phyloP scores from a whole-genome alignment of 495 filamentous ascomycete species.

The Penicillium psychrofluorescens region DNA sequence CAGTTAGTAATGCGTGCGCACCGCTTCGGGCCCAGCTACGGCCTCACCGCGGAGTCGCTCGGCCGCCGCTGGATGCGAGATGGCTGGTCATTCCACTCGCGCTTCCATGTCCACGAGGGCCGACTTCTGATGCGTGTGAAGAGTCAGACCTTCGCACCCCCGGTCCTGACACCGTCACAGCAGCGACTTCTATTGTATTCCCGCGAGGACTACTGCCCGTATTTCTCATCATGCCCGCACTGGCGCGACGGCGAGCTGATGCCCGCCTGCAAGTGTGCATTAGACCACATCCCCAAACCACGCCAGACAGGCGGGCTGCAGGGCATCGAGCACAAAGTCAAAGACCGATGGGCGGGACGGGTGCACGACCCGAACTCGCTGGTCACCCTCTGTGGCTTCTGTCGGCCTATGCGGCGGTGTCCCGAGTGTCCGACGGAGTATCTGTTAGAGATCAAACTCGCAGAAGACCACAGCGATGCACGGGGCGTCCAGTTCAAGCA shows the following conservation, averaged over 20 bases:
- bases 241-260: constrained; percentile 54
- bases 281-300: constrained; percentile 44
- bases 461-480: constrained; percentile 35
- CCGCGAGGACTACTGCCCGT: constrained; percentile 52
- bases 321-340: constrained; percentile 31
- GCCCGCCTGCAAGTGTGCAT: constrained; percentile 49
- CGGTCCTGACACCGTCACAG: constrained; percentile 32
- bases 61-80: constrained; percentile 42
- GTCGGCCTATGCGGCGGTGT: constrained; percentile 49
- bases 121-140: constrained; percentile 47
- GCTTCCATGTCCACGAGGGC: constrained; percentile 43
- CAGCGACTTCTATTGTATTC: constrained; percentile 48
- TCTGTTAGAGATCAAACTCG: constrained; percentile 47
- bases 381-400: constrained; percentile 42
- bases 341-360: constrained; percentile 26
- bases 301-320: constrained; percentile 31
- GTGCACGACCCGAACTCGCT: constrained; percentile 37
- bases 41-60: constrained; percentile 34
- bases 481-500: constrained; percentile 40
- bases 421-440: constrained; percentile 56
- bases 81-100: constrained; percentile 41
- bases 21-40: constrained; percentile 35
- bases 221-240: constrained; percentile 52
- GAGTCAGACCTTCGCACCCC: constrained; percentile 35
- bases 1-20: constrained; percentile 42